Percentiles rank a stretch among this genome's conserved stretches.
phyloP scores from a whole-genome alignment of 208 protist species.

The Strigomonas culicis region DNA sequence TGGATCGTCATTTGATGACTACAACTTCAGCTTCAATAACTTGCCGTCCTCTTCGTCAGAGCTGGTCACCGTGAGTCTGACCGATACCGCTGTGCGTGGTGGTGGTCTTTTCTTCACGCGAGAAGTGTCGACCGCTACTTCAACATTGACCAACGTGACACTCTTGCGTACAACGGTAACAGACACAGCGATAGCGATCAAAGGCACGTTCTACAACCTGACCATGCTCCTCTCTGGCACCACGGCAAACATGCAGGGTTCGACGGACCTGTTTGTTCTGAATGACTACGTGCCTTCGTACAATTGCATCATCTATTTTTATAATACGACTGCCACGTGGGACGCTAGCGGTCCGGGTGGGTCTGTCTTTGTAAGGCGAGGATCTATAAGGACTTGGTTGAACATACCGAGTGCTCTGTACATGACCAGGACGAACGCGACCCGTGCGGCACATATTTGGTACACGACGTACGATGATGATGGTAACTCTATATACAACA shows the following conservation, averaged over 20 bases:
- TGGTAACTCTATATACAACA: too few relatives aligned
- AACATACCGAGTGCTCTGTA: not conserved
- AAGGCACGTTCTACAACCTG: not conserved
- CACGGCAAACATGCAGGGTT: not conserved
- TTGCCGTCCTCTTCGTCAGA: too few relatives aligned
- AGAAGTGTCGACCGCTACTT: too few relatives aligned
- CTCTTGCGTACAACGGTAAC: not conserved
- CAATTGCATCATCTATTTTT: not conserved
- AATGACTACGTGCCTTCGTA: not conserved
- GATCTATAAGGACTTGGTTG: not conserved
- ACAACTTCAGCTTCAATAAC: too few relatives aligned
- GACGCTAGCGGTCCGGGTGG: not conserved
- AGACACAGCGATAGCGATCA: not conserved
- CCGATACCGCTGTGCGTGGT: too few relatives aligned
- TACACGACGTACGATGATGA: too few relatives aligned
- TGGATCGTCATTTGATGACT: too few relatives aligned
- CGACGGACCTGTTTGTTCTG: not conserved
- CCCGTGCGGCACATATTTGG: not conserved
- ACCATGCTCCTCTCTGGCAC: not conserved
- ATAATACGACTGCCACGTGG: slow-evolving; percentile 3
- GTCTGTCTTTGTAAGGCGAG: not conserved
- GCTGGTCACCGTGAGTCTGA: too few relatives aligned
- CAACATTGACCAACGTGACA: slow-evolving; percentile 1
- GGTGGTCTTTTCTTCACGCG: too few relatives aligned
- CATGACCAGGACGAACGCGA: not conserved